Base-by-base conservation (phyloP, 177 flowering plant species). In the Tripterygium wilfordii region DNA sequence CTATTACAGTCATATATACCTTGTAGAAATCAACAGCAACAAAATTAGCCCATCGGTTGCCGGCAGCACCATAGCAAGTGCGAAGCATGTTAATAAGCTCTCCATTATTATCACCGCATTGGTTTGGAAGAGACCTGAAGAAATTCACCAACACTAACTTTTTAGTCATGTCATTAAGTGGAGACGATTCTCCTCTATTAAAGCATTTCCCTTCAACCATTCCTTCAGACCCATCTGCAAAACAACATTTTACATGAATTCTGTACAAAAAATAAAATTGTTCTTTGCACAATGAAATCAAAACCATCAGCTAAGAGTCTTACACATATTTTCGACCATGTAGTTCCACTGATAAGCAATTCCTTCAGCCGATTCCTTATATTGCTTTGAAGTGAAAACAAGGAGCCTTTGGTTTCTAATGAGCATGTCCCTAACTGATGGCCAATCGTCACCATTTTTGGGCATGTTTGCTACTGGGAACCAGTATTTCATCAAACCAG, bases 1-100 rank as follows among this genome's bases (percentile, higher is more conserved):
- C 5, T 36, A 2, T 15, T 36, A 2, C 3, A n/a, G 19, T 36
- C 2, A 55, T 16, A 13, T 20, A 32, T 53, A 75, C 80, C 78
- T 61, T 61, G 57, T 75, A 75, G 39, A 36, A 78, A 31, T 78
- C 75, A 7, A 75, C 80, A 14, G 80, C 80, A 20, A 75, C 54
- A 37, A 75, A 78, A 44, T 78, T 78, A 15, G 80, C 58, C 80
- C 80, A 72, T 39, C 80, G 54, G 35, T 66, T 65, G 19, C 70
- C 79, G 18, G 77, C 73, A 5, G 66, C 70, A 22, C 20, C 43
- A 22, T 63, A 28, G 39, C 79, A 77, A 9, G 79, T 74, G 6
- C 39, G 36, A 43, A 74, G 52, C 76, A 62, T 59, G 25, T 39
- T 29, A 2, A 54, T 12, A 4, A 77, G 43, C 8, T 36, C 42